Evolutionary conservation across 306 rosid species (phyloP), one percentile per base, ranked within the genome.

Genomic region (Malus sieversii): DNA sequence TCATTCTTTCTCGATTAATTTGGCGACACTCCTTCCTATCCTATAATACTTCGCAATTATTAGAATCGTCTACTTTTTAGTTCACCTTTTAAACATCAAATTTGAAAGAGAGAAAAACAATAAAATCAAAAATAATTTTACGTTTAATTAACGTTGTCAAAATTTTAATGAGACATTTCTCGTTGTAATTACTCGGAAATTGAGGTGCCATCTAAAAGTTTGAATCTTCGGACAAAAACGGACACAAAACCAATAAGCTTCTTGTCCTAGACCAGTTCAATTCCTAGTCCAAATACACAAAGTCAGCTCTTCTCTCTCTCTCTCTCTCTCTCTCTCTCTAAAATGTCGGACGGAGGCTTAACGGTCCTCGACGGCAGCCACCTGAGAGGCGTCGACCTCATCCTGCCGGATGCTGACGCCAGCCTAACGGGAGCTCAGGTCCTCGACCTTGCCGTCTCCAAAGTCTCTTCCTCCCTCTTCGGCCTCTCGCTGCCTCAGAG

Each of bases 291-390:
- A 27, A 61, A 61, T 6, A 14, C 30, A 27, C 66, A 61, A 61
- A 69, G 82, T 79, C 78, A 76, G 48, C 44, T 72, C 73, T 58
- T 58, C 42, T 55, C 63, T 66, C 66, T 32, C 72, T 40, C 64
- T 30, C 83, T 5, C 35, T 1, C 35, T 83, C 71, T 60, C 71
- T 51, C 73, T 59, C 42, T 33, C 79, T 33, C 9, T 12, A 12
- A 86, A 86, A 95, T 95, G 99, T 83, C 97, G 20, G 92, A 89
- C 85, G 85, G 72, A 42, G 51, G 80, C 11, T 74, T 92, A 80
- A 88, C 85, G 55, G 74, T 90, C 30, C 83, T 92, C 18, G 98
- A 95, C 84, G 98, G 97, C 71, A 71, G 78, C 44, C 82, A 85
- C 38, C 93, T 95, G 12, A 62, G 78, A 32, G 52, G 71, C 73